Conservation (phyloP, 768 basidiomycete genomes). For the Dentipellis sp. region DNA sequence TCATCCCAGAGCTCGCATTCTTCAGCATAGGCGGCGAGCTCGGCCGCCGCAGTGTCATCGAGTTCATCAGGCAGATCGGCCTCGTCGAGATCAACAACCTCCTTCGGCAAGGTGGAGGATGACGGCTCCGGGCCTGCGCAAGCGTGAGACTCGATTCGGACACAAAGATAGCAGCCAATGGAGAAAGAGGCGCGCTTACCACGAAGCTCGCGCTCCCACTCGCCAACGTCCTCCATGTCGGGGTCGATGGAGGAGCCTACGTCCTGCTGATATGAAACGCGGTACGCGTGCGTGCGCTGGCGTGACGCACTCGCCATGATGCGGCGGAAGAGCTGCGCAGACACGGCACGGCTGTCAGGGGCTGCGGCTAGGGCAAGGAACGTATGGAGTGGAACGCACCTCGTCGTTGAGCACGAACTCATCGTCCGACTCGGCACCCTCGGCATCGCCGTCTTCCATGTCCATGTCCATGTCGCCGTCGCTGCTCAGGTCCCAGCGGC, state of each 20-base stretch:
- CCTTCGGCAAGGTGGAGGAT: background rate
- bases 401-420: constrained; percentile 16
- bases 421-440: background rate
- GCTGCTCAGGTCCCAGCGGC: constrained; percentile 9
- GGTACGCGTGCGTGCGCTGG: constrained; percentile 43
- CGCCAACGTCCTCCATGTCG: constrained; percentile 49
- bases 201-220: constrained; percentile 52
- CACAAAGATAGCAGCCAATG: background rate
- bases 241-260: constrained; percentile 76
- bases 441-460: constrained; percentile 11
- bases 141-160: background rate
- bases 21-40: constrained; percentile 50
- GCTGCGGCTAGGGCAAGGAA: background rate
- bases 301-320: constrained; percentile 48
- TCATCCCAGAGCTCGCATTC: constrained; percentile 30
- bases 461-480: constrained; percentile 17
- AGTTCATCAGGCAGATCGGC: constrained; percentile 15
- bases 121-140: background rate
- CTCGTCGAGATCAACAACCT: background rate
- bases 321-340: constrained; percentile 49
- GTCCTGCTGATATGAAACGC: constrained; percentile 54
- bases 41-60: constrained; percentile 46
- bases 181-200: constrained; percentile 22
- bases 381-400: constrained; percentile 6
- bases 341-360: background rate